Evolutionary conservation across 1,139 yeast genomes (phyloP), one percentile per base, ranked within the genome.

Genomic region (Kodamaea anthophila): DNA sequence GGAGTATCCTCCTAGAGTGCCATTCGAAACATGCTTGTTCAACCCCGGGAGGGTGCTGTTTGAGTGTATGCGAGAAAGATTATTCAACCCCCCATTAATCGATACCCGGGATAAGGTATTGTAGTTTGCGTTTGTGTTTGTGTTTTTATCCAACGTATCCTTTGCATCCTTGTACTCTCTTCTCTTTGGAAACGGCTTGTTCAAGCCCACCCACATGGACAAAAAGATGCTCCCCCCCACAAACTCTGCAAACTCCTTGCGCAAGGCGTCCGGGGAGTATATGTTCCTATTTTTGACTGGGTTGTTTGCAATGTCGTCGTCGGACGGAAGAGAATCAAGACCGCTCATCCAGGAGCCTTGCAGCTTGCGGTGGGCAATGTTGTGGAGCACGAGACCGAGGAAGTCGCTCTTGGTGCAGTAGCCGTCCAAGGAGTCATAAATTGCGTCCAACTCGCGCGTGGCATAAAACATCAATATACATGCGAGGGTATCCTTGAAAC

Each of bases 401-500:
- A 62, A 53, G 11, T 41, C 35, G 7, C 67, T 57, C 9, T 37
- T 33, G 2, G 28, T 28, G n/a, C 52, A 42, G 35, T 61, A 60
- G 1, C 44, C 47, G 1, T 47, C 43, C 31, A 60, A 37, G n/a
- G 49, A 50, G 7, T 43, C 44, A 32, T 65, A 65, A 32, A 51
- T 51, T 2, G 46, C 47, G 32, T 60, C 64, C 31, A 67, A 40
- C 4, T 42, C 34, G 18, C 42, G 38, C 19, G 65, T 37, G 21
- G 51, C 40, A 22, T 51, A 41, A 31, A 51, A 42, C 42, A 65
- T 46, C 12, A 59, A 31, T 5, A 48, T 39, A 37, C 61, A 58
- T 3, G 65, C 68, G 31, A 63, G 44, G 3, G 70, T 55, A 29
- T 66, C 71, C 30, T 48, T 54, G 9, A 53, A 38, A 20, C 41